Conservation (phyloP, 306 rosid genomes). For the Cucumis cinereus region DNA sequence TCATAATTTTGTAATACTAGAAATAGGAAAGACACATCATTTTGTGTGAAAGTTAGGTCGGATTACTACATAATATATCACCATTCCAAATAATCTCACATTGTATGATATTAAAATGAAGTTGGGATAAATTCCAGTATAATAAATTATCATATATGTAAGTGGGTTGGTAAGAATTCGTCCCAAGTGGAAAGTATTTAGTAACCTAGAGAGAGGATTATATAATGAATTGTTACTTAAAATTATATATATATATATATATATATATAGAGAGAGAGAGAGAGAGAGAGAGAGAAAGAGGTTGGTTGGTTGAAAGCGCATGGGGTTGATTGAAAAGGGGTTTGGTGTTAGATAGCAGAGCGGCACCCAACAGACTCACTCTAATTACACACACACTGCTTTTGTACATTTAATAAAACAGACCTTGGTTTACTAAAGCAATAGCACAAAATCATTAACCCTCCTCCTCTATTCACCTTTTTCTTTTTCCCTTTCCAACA, state of each 20-base stretch:
- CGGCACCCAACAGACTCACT: constrained; percentile 8
- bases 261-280: no score
- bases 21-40: no score
- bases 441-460: constrained; percentile 41
- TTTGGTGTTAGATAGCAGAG: not conserved
- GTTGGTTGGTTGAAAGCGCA: not conserved
- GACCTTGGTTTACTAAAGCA: constrained; percentile 34
- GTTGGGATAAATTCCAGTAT: not conserved
- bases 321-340: constrained; percentile 4
- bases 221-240: no score
- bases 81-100: not conserved
- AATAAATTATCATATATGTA: not conserved
- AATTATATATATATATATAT: no score
- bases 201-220: no score
- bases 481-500: constrained; percentile 31
- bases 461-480: constrained; percentile 27
- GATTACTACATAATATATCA: not conserved
- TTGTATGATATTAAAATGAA: not conserved
- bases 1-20: no score
- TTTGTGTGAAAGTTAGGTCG: not conserved
- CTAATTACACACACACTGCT: constrained; percentile 29
- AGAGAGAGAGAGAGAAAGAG: no score
- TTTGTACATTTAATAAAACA: constrained; percentile 26
- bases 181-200: no score
- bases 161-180: not conserved